Percentiles rank a stretch among this genome's conserved stretches.
Conservation (phyloP, 768 basidiomycete species). For the Calvatia gigantea region DNA sequence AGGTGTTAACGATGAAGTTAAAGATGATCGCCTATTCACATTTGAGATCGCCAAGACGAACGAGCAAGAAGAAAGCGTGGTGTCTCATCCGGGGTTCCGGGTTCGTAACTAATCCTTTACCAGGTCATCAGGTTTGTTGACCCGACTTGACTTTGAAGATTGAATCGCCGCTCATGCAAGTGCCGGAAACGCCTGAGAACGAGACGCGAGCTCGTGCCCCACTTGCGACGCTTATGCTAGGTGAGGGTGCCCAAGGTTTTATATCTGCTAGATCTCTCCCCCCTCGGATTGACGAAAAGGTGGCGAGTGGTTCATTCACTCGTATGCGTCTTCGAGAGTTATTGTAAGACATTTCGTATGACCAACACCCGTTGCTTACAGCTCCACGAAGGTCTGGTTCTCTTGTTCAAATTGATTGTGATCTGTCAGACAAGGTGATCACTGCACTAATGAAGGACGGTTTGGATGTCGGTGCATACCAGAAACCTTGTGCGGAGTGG, state of each 20-base stretch:
- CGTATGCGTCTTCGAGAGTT: not conserved
- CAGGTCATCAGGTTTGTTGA: not conserved
- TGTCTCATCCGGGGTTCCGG: conserved; percentile 39
- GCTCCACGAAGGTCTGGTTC: not conserved
- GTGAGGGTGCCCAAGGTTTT: conserved; percentile 1
- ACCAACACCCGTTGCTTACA: not conserved
- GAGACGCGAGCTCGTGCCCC: not conserved
- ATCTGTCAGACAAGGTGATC: not conserved
- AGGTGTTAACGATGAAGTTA: conserved; percentile 33
- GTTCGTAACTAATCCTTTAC: conserved; percentile 23
- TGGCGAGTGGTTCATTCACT: not conserved
- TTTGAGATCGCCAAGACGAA: conserved; percentile 53
- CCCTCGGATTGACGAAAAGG: not conserved
- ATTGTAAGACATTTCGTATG: not conserved
- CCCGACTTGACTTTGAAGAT: not conserved
- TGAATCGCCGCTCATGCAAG: not conserved
- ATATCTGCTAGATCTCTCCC: not conserved
- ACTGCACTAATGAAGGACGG: not conserved
- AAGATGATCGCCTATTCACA: conserved; percentile 47
- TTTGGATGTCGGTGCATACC: not conserved
- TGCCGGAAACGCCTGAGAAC: not conserved
- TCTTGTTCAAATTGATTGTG: not conserved
- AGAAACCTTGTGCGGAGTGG: not conserved
- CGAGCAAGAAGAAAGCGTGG: conserved; percentile 51
- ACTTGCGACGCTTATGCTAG: not conserved